These are phyloP conservation scores for Coniophora puteana DNA, from an alignment of 1,284 basidiomycete genomes.

Conservation along the genomic window DNA sequence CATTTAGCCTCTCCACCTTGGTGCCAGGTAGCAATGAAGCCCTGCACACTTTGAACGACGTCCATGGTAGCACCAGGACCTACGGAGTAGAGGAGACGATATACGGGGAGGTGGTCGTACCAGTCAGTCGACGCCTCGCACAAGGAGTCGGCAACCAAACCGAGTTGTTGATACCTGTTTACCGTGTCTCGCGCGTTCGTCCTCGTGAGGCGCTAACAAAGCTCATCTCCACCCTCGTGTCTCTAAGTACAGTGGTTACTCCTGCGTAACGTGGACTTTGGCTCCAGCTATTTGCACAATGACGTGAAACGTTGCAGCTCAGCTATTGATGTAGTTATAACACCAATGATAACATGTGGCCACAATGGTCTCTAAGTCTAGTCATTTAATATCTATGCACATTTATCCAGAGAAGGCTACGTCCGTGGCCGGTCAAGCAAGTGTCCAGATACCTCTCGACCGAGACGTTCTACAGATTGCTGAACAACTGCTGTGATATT, in stretches of 20 bases:
- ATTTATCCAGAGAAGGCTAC: background rate
- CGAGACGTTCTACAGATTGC: slow-evolving; percentile 55
- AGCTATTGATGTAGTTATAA: background rate
- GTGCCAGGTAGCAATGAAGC: slow-evolving; percentile 49
- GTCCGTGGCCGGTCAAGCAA: slow-evolving; percentile 16
- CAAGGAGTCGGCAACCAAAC: too few species aligned
- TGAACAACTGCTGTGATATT: slow-evolving; percentile 58
- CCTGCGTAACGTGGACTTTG: too few species aligned
- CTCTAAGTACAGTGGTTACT: too few species aligned
- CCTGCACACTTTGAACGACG: slow-evolving; percentile 42
- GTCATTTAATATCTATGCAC: background rate
- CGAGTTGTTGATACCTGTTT: too few species aligned
- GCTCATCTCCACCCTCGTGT: background rate
- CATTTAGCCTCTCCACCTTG: slow-evolving; percentile 59
- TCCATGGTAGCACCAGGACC: slow-evolving; percentile 39
- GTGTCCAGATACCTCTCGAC: slow-evolving; percentile 44
- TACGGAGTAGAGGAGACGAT: slow-evolving; percentile 12
- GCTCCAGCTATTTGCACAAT: too few species aligned
- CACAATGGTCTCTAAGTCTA: background rate
- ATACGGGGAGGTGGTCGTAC: too few species aligned
- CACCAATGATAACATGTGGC: background rate
- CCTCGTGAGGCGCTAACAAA: too few species aligned
- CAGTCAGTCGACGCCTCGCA: too few species aligned
- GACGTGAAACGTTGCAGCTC: too few species aligned
- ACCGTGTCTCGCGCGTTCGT: too few species aligned